Percentiles rank a stretch among this genome's conserved stretches.
These are phyloP conservation scores for Mortierella hygrophila DNA, from an alignment of 192 early-diverging fungal species.

Conservation along the genomic window DNA sequence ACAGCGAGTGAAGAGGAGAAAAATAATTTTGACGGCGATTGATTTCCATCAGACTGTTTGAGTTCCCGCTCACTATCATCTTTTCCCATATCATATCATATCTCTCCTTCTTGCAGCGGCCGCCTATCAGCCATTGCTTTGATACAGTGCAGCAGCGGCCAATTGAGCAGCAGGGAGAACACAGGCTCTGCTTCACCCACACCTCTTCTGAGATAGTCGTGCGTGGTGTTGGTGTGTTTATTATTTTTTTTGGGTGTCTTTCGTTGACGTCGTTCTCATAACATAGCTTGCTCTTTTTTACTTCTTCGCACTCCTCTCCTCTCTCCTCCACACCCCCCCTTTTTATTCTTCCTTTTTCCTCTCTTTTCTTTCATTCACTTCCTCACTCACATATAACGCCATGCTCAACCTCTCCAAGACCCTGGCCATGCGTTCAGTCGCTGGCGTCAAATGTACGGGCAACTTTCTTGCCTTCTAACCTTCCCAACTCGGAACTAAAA, in stretches of 20 bases:
- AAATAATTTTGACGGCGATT: constrained; percentile 3
- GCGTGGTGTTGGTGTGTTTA: background rate
- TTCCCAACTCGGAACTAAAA: background rate
- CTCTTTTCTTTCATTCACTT: background rate
- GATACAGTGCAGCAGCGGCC: background rate
- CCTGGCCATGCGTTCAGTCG: constrained; percentile 54
- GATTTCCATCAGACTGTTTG: background rate
- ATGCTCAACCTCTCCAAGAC: constrained; percentile 55
- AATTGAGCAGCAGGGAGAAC: background rate
- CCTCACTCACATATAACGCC: background rate
- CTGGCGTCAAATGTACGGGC: constrained; percentile 51
- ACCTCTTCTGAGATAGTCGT: background rate
- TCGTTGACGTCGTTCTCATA: background rate
- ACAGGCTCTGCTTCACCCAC: constrained; percentile 8
- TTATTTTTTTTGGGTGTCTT: background rate
- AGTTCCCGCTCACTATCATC: background rate
- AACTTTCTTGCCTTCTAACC: background rate
- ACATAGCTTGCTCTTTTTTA: background rate
- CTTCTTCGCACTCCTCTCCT: no score
- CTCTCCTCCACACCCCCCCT: background rate
- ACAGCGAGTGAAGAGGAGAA: background rate
- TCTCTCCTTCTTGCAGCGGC: background rate
- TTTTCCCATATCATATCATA: background rate
- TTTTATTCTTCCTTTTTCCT: background rate
- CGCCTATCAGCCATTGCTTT: background rate